These are phyloP conservation scores for Yamadazyma atlantica DNA, from an alignment of 1,139 yeast species.

Conservation along the genomic window DNA sequence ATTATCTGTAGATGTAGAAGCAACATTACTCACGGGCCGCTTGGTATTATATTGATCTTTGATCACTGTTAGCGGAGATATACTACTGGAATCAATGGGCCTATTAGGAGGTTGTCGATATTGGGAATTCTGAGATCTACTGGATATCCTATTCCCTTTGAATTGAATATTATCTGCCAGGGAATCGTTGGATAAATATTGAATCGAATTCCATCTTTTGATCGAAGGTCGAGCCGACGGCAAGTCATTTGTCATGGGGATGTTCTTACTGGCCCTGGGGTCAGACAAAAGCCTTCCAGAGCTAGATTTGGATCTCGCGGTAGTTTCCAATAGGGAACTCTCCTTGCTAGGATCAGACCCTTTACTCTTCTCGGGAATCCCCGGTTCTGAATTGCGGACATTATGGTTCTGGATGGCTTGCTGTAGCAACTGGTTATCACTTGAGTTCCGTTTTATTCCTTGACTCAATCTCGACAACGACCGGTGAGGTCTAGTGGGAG, in stretches of 20 bases:
- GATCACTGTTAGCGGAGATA: conserved; percentile 31
- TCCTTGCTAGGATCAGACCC: too few relatives aligned
- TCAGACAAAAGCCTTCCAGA: not conserved
- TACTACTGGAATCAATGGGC: conserved; percentile 10
- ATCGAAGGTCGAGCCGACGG: conserved; percentile 15
- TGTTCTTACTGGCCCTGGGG: conserved; percentile 13
- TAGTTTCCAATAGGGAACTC: too few relatives aligned
- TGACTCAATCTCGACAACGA: conserved; percentile 12
- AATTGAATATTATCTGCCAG: not conserved
- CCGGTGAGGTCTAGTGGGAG: conserved; percentile 10
- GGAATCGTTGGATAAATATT: conserved; percentile 11
- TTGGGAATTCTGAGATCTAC: not conserved
- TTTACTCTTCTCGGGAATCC: too few relatives aligned
- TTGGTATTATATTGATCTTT: conserved; percentile 30
- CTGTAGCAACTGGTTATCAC: conserved; percentile 13
- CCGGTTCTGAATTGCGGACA: conserved; percentile 7
- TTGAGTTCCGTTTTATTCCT: conserved; percentile 2
- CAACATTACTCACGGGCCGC: conserved; percentile 19
- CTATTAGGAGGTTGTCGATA: conserved; percentile 1
- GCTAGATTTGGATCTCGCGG: conserved; percentile 1
- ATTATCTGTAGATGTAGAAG: conserved; percentile 21
- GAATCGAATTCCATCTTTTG: conserved; percentile 27
- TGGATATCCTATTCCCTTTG: not conserved
- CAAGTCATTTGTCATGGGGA: conserved; percentile 19
- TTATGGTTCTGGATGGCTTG: conserved; percentile 13